phyloP scores from a whole-genome alignment of 2,329 filamentous ascomycete species.

The Xylariaceae sp. region DNA sequence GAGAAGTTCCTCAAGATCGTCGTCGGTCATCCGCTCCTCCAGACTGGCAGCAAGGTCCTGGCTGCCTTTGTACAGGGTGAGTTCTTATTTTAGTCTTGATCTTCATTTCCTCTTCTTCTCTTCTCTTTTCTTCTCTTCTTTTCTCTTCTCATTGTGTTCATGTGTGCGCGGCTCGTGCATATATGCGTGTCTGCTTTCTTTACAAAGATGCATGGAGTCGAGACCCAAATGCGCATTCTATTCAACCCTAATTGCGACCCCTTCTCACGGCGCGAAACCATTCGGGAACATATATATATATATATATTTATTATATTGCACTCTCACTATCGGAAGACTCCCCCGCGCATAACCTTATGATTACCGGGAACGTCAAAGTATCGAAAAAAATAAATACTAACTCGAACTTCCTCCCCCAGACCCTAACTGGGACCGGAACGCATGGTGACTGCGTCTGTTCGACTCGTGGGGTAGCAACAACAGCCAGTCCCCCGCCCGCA shows the following conservation, averaged over 20 bases:
- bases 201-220: neutral
- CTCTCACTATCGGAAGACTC: too few relatives aligned
- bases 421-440: slow-evolving; percentile 86
- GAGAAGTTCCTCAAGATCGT: slow-evolving; percentile 98
- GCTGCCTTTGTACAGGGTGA: slow-evolving; percentile 94
- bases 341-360: too few relatives aligned
- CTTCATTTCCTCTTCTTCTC: neutral
- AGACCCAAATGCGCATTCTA: too few relatives aligned
- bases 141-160: neutral
- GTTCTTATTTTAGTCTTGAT: slow-evolving; percentile 27
- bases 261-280: too few relatives aligned
- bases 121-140: neutral
- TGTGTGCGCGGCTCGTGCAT: neutral
- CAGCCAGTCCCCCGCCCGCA: slow-evolving; percentile 25
- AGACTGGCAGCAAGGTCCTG: slow-evolving; percentile 95
- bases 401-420: slow-evolving; percentile 40
- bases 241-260: neutral
- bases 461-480: slow-evolving; percentile 29
- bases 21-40: slow-evolving; percentile 88
- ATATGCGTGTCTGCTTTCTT: neutral
- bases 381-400: neutral
- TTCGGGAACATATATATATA: too few relatives aligned
- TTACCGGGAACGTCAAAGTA: too few relatives aligned
- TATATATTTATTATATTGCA: too few relatives aligned
- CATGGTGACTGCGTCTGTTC: slow-evolving; percentile 58